phyloP scores from a whole-genome alignment of 106 monocot species.

The Vanilla planifolia region DNA sequence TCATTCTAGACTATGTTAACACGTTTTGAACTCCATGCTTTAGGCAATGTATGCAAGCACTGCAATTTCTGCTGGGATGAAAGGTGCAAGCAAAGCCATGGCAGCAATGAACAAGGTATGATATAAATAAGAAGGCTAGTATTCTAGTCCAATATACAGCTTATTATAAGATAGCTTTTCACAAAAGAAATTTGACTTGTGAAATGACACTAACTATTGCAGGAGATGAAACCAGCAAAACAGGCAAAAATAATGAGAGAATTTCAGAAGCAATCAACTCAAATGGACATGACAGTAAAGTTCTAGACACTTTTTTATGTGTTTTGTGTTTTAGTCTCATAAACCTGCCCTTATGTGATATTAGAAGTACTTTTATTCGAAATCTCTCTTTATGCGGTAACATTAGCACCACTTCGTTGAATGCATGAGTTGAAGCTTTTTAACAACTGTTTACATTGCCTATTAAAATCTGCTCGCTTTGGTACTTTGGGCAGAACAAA shows the following conservation, averaged over 20 bases:
- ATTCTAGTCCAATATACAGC: too few relatives aligned
- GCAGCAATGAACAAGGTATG: conserved; percentile 80
- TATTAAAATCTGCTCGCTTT: too few relatives aligned
- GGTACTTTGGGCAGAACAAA: too few relatives aligned
- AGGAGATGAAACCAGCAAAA: conserved; percentile 86
- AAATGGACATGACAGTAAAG: conserved; percentile 81
- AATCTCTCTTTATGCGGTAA: too few relatives aligned
- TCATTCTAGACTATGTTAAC: conserved; percentile 1
- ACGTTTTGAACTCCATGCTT: background rate
- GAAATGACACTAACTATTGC: background rate
- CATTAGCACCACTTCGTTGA: too few relatives aligned
- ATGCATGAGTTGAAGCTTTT: too few relatives aligned
- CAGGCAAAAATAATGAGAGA: conserved; percentile 83
- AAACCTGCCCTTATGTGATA: too few relatives aligned
- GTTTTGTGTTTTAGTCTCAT: too few relatives aligned
- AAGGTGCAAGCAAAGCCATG: conserved; percentile 88
- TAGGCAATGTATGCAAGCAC: conserved; percentile 82
- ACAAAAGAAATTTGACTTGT: background rate
- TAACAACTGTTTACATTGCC: too few relatives aligned
- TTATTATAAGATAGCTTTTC: too few relatives aligned
- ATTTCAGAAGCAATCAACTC: conserved; percentile 78
- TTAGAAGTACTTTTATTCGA: too few relatives aligned
- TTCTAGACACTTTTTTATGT: too few relatives aligned
- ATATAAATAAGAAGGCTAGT: background rate
- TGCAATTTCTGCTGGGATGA: conserved; percentile 68